A percentile compares a stretch with the other conserved stretches of the same genome.
phyloP scores from a whole-genome alignment of 192 early-diverging fungal species.

The Pilobolus umbonatus region DNA sequence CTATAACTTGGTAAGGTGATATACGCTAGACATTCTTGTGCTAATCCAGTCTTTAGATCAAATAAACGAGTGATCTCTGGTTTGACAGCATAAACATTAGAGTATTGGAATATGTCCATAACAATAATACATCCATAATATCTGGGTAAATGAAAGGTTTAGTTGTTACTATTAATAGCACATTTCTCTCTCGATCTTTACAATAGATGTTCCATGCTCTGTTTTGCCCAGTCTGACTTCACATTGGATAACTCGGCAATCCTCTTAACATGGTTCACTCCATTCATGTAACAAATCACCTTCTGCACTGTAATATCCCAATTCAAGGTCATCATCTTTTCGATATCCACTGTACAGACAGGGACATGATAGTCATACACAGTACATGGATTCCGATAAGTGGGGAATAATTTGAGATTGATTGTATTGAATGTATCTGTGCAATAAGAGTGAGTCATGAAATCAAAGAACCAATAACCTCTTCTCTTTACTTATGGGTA shows the following conservation, averaged over 20 bases:
- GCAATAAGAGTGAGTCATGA: not conserved
- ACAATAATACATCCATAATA: conserved; percentile 89
- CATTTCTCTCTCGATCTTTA: conserved; percentile 38
- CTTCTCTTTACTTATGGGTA: conserved; percentile 63
- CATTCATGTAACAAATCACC: conserved; percentile 79
- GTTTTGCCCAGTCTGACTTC: conserved; percentile 63
- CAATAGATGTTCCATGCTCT: conserved; percentile 86
- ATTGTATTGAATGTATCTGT: conserved; percentile 74
- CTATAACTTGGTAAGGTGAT: conserved; percentile 51
- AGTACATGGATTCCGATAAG: conserved; percentile 64
- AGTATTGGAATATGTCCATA: conserved; percentile 94
- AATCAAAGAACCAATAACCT: not conserved
- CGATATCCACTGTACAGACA: conserved; percentile 65
- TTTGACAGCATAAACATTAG: conserved; percentile 80
- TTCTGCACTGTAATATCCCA: conserved; percentile 92
- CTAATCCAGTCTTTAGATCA: conserved; percentile 53
- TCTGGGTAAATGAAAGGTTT: conserved; percentile 26
- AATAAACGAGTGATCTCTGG: conserved; percentile 59
- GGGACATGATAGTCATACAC: conserved; percentile 85
- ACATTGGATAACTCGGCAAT: conserved; percentile 82
- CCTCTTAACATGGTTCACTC: conserved; percentile 74
- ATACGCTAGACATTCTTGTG: conserved; percentile 74
- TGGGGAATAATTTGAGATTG: conserved; percentile 83
- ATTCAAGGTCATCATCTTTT: conserved; percentile 57
- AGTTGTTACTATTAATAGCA: not conserved